A percentile compares a stretch with the other conserved stretches of the same genome.
Evolutionary conservation across 352 stramenopile genomes (phyloP).

Genomic region (Globisporangium perplexum): DNA sequence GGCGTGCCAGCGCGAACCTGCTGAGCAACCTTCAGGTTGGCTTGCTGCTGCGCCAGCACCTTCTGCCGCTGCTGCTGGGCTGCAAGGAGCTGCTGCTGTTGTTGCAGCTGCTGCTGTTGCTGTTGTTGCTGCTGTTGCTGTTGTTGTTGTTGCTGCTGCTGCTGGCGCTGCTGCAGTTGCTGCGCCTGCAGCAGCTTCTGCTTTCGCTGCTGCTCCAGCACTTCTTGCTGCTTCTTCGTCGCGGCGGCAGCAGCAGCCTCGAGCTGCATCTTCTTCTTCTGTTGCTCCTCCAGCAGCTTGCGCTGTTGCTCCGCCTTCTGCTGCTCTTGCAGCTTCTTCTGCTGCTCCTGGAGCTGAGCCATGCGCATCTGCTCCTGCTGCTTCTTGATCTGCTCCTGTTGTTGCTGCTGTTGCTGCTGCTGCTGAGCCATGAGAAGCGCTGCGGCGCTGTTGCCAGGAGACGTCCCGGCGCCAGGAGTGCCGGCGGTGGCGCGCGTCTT

Average conservation of each 20-base stretch:
- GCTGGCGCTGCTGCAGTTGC: slow-evolving; percentile 33
- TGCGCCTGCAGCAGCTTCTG: slow-evolving; percentile 41
- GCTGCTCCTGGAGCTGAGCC: slow-evolving; percentile 51
- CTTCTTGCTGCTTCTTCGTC: slow-evolving; percentile 57
- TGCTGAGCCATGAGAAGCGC: slow-evolving; percentile 4
- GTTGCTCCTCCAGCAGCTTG: slow-evolving; percentile 50
- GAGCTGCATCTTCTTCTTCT: slow-evolving; percentile 66
- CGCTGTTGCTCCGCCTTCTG: slow-evolving; percentile 58
- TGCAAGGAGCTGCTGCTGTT: slow-evolving; percentile 16
- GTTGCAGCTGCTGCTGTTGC: slow-evolving; percentile 27
- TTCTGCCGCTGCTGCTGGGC: slow-evolving; percentile 26
- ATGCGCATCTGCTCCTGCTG: slow-evolving; percentile 55
- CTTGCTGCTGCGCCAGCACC: slow-evolving; percentile 27
- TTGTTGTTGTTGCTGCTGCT: slow-evolving; percentile 27
- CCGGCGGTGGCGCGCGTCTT: slow-evolving; percentile 38
- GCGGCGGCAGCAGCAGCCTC: slow-evolving; percentile 45
- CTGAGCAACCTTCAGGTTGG: slow-evolving; percentile 28
- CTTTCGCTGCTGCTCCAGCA: slow-evolving; percentile 61
- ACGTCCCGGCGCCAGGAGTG: slow-evolving; percentile 11
- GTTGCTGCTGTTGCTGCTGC: slow-evolving; percentile 18
- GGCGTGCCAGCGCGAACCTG: slow-evolving; percentile 19
- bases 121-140: slow-evolving; percentile 17
- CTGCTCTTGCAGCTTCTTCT: slow-evolving; percentile 66
- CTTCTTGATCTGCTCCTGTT: slow-evolving; percentile 62
- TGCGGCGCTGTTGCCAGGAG: slow-evolving; percentile 6